Base-by-base conservation (phyloP, 2,329 filamentous ascomycete species). In the Talaromyces sp. region DNA sequence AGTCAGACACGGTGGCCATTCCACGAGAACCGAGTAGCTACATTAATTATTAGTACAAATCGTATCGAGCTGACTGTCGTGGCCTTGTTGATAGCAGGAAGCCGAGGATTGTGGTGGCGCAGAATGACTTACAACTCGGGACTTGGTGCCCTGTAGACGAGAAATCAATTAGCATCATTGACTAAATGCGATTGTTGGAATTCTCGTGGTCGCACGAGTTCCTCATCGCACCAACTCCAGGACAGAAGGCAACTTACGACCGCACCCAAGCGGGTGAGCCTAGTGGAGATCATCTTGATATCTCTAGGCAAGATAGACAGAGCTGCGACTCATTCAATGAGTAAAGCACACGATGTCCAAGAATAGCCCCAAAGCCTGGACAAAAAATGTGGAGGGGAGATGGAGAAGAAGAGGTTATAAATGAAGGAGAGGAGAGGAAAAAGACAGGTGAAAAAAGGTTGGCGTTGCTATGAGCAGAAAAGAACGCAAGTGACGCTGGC, bases 1-100 rank as follows among this genome's bases (percentile, higher is more conserved):
- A 88, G 82, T 97, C 92, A 74, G 88, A 86, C 76, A 93, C 90
- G 73, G 93, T 96, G 70, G 94, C 94, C 84, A 97, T 88, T 79
- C 78, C 79, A 73, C 88, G 84, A 73, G 88, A 86, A 74, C 88
- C 78, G 77, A 85, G 82, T 74, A 88, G 80, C 85, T 88, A 81
- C 79, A 82, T 81, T n/a, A 31, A 22, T 47, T 63, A 41, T 48
- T 43, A 62, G 60, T 47, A 56, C 58, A 5, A 16, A 16, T 14
- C 10, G 11, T 56, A 39, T 37, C 0, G 11, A 56, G 33, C 14
- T 19, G 52, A 24, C 52, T 24, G 14, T 19, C 33, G 11, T 33
- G 33, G 9, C 24, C 7, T 19, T 37, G 37, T 58, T 39, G 43
- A 14, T 33, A 50, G 45, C 22, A 27, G 1, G 13, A 24, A 52